Percentiles rank a stretch among this genome's conserved stretches.
phyloP scores from a whole-genome alignment of 1,139 yeast species.

The Lodderomyces theae region DNA sequence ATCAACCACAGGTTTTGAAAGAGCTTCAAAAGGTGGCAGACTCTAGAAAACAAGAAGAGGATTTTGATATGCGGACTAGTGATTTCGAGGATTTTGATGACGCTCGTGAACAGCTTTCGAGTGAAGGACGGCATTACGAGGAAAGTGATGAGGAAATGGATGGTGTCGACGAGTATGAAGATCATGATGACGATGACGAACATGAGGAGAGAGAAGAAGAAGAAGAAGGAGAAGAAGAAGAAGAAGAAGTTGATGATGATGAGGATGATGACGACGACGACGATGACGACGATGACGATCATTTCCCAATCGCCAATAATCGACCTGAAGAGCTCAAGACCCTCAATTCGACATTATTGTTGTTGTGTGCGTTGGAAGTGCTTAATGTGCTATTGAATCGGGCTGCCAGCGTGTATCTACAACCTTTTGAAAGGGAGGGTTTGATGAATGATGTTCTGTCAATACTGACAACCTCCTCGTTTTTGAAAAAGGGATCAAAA shows the following conservation, averaged over 20 bases:
- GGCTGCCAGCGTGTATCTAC: constrained; percentile 43
- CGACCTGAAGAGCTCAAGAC: constrained; percentile 15
- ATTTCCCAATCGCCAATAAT: constrained; percentile 3
- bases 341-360: constrained; percentile 34
- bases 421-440: constrained; percentile 70
- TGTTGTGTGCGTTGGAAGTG: constrained; percentile 48
- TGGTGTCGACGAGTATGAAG: constrained; percentile 8
- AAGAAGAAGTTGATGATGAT: constrained; percentile 14
- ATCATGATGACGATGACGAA: constrained; percentile 10
- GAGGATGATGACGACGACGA: constrained; percentile 15
- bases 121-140: constrained; percentile 5
- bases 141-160: constrained; percentile 11
- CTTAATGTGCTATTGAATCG: constrained; percentile 34
- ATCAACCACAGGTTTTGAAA: constrained; percentile 29
- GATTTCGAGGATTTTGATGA: constrained; percentile 14
- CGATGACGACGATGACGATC: constrained; percentile 12
- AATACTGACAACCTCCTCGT: constrained; percentile 8
- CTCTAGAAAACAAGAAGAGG: constrained; percentile 7
- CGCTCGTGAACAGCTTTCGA: constrained; percentile 5
- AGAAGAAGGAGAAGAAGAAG: constrained; percentile 12
- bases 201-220: constrained; percentile 11
- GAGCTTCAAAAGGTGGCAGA: constrained; percentile 12
- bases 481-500: constrained; percentile 9
- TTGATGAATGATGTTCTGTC: constrained; percentile 49
- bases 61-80: constrained; percentile 11